Evolutionary conservation across 352 stramenopile species (phyloP).

Genomic region (Plasmopara muralis): DNA sequence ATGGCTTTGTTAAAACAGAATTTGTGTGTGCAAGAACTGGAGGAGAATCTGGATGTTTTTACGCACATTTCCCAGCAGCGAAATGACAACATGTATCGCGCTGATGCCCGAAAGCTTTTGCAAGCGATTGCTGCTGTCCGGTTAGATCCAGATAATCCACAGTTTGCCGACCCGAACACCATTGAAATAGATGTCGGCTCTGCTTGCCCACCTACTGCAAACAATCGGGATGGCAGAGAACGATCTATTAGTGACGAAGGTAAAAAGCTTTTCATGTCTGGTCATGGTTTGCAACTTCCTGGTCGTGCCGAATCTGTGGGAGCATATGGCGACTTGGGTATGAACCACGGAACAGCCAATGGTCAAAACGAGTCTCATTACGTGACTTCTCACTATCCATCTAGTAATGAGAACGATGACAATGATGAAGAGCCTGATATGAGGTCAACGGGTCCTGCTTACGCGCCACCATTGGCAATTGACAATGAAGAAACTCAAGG

Average conservation of each 20-base stretch:
- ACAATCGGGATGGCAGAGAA: constrained; percentile 55
- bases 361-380: constrained; percentile 33
- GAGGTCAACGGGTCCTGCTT: constrained; percentile 44
- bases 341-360: constrained; percentile 23
- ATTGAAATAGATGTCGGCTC: constrained; percentile 45
- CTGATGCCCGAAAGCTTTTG: constrained; percentile 74
- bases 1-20: constrained; percentile 75
- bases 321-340: constrained; percentile 25
- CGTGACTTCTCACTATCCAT: constrained; percentile 39
- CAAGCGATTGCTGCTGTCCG: constrained; percentile 76
- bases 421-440: constrained; percentile 46
- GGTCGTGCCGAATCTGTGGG: constrained; percentile 24
- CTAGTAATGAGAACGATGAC: constrained; percentile 48
- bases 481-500: constrained; percentile 23
- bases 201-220: constrained; percentile 56
- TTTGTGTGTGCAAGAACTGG: constrained; percentile 70
- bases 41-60: constrained; percentile 69
- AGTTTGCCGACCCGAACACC: constrained; percentile 59
- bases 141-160: constrained; percentile 69
- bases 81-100: constrained; percentile 75
- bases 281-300: constrained; percentile 31
- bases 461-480: constrained; percentile 31
- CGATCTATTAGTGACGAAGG: constrained; percentile 80
- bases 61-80: constrained; percentile 81
- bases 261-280: constrained; percentile 70